phyloP scores from a whole-genome alignment of 345 rosid species.

The Turnera subulata region DNA sequence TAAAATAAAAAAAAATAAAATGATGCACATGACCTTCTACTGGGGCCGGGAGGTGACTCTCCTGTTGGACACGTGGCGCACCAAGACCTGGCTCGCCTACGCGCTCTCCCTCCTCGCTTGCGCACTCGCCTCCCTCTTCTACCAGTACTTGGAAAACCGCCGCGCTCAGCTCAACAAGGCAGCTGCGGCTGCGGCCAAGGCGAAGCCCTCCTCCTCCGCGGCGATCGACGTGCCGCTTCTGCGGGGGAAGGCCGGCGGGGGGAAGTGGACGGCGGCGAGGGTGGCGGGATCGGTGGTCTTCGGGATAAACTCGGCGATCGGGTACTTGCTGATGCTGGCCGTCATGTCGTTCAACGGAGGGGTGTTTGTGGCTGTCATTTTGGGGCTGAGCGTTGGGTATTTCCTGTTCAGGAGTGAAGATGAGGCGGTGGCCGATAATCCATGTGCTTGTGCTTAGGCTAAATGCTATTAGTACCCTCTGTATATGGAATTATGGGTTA shows the following conservation, averaged over 20 bases:
- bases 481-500: background rate
- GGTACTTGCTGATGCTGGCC: conserved; percentile 75
- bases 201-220: conserved; percentile 8
- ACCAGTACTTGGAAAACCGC: conserved; percentile 63
- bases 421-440: conserved; percentile 30
- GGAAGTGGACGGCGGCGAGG: conserved; percentile 25
- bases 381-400: conserved; percentile 63
- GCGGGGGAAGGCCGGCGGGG: conserved; percentile 7
- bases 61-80: conserved; percentile 63
- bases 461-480: background rate
- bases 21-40: conserved; percentile 98
- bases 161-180: conserved; percentile 42
- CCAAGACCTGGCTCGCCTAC: conserved; percentile 61
- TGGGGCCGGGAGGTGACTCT: conserved; percentile 71
- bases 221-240: conserved; percentile 20
- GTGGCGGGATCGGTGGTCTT: conserved; percentile 41
- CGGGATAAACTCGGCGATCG: conserved; percentile 64
- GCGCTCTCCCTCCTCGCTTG: conserved; percentile 63
- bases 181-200: conserved; percentile 8
- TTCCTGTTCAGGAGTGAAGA: conserved; percentile 45
- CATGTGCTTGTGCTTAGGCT: conserved; percentile 61
- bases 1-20: conserved; percentile 12
- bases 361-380: conserved; percentile 62
- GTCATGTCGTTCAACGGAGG: conserved; percentile 90
- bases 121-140: conserved; percentile 51